These are phyloP conservation scores for Tulasnella sp. DNA, from an alignment of 768 basidiomycete genomes.

Conservation along the genomic window DNA sequence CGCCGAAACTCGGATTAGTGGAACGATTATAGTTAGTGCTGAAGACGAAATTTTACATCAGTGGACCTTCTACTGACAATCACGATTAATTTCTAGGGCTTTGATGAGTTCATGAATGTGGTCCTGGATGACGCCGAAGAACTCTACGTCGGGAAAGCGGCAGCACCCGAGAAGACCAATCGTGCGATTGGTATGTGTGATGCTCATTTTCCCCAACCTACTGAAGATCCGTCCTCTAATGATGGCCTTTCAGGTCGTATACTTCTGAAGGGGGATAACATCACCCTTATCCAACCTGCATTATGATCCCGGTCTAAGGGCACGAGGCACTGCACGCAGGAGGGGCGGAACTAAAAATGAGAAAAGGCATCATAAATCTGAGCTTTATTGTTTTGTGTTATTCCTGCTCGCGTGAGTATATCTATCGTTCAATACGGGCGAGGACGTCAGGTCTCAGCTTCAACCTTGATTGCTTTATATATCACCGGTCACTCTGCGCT, in stretches of 20 bases:
- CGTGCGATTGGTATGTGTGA: slow-evolving; percentile 31
- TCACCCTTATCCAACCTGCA: slow-evolving; percentile 80
- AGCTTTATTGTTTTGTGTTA: too few species aligned
- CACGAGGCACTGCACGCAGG: too few species aligned
- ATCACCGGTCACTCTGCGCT: too few species aligned
- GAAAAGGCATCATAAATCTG: too few species aligned
- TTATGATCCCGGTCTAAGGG: neutral
- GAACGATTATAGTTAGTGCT: slow-evolving; percentile 79
- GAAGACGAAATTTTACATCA: slow-evolving; percentile 33
- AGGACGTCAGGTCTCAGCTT: too few species aligned
- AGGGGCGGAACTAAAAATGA: too few species aligned
- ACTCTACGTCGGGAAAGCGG: slow-evolving; percentile 73
- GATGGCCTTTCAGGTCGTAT: slow-evolving; percentile 58
- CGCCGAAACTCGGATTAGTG: slow-evolving; percentile 91
- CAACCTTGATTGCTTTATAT: too few species aligned
- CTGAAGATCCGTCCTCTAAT: neutral
- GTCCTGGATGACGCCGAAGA: slow-evolving; percentile 90
- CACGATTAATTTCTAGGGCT: slow-evolving; percentile 50
- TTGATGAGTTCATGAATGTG: slow-evolving; percentile 99
- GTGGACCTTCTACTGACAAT: slow-evolving; percentile 21
- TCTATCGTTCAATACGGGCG: neutral
- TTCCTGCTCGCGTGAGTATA: too few species aligned
- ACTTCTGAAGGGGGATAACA: slow-evolving; percentile 94
- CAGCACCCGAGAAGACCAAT: slow-evolving; percentile 63
- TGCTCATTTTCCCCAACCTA: slow-evolving; percentile 30